Conservation (phyloP, 768 basidiomycete species). For the Coprinopsis strossmayeri region DNA sequence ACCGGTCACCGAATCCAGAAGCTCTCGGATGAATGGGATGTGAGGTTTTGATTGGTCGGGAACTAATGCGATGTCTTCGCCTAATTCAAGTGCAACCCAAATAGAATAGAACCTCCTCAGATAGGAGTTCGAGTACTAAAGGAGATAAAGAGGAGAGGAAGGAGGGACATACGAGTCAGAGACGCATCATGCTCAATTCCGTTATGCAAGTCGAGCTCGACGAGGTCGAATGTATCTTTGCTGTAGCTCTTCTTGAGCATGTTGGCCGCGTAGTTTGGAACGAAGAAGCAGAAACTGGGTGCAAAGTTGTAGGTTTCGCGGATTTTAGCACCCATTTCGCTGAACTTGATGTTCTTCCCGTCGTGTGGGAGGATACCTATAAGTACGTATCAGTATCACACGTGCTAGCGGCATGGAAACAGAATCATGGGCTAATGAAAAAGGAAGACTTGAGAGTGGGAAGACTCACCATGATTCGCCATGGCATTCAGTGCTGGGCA, state of each 20-base stretch:
- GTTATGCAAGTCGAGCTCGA: conserved; percentile 67
- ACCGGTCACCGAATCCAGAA: conserved; percentile 55
- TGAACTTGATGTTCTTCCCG: conserved; percentile 65
- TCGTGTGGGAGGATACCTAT: conserved; percentile 60
- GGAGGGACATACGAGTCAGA: conserved; percentile 42
- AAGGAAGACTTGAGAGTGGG: too few relatives aligned
- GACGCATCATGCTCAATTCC: conserved; percentile 71
- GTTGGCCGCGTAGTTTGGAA: conserved; percentile 52
- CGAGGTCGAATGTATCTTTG: conserved; percentile 57
- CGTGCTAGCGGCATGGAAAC: too few relatives aligned
- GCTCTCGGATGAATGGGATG: conserved; percentile 42
- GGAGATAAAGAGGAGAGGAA: too few relatives aligned
- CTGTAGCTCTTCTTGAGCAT: conserved; percentile 51
- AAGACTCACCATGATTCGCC: conserved; percentile 71
- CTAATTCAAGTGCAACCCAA: conserved; percentile 22
- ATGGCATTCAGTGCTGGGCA: conserved; percentile 76
- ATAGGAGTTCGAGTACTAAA: not conserved
- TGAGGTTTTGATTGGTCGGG: conserved; percentile 51
- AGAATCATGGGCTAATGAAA: too few relatives aligned
- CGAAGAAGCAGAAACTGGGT: conserved; percentile 60
- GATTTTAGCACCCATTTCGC: conserved; percentile 35
- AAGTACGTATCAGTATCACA: not conserved
- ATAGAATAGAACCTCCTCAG: not conserved
- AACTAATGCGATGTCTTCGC: conserved; percentile 40
- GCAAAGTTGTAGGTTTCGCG: conserved; percentile 64